Evolutionary conservation across 2,329 filamentous ascomycete species (phyloP), one percentile per base, ranked within the genome.

Genomic region (Gaeumannomyces sp.): DNA sequence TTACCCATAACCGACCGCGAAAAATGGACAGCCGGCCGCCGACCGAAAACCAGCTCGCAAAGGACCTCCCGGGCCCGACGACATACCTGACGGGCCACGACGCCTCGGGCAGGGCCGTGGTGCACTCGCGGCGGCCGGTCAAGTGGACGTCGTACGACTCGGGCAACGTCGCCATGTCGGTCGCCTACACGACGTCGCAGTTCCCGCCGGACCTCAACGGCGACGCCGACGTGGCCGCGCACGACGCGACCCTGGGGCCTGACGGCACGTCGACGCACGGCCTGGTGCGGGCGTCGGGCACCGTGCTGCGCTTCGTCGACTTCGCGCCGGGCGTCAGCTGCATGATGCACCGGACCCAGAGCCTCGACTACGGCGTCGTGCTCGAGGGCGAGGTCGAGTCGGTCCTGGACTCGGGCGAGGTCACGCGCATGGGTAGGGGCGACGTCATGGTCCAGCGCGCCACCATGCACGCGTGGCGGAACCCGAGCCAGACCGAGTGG

Each of bases 391-490:
- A 56, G 19, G 60, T 69, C 19, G 29, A 67, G 38, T 64, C 63
- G 64, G 63, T 67, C 29, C 66, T 70, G 50, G 69, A 68, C 62
- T 66, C 65, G 19, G 69, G 68, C n/a, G 64, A 66, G 66, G 66
- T 66, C 53, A 60, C 45, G 16, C 58, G 64, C 10, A 60, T 70
- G 68, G 29, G 59, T 19, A 61, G 66, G 22, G 69, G 69, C 53
- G 69, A 70, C 14, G 75, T 79, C 71, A 79, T 72, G 5, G 76
- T 77, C 72, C 76, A 79, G 66, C 79, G 78, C 8, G 76, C 78
- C 1, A 85, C 83, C 3, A 82, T 80, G 74, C 84, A 86, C 71
- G 78, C 78, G 31, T 85, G 83, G 83, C 72, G 75, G 61, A 85
- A 85, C 65, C 71, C 74, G 22, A 81, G 77, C 66, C 67, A 72